These are phyloP conservation scores for Globisporangium yorkense DNA, from an alignment of 352 stramenopile genomes.

Conservation along the genomic window DNA sequence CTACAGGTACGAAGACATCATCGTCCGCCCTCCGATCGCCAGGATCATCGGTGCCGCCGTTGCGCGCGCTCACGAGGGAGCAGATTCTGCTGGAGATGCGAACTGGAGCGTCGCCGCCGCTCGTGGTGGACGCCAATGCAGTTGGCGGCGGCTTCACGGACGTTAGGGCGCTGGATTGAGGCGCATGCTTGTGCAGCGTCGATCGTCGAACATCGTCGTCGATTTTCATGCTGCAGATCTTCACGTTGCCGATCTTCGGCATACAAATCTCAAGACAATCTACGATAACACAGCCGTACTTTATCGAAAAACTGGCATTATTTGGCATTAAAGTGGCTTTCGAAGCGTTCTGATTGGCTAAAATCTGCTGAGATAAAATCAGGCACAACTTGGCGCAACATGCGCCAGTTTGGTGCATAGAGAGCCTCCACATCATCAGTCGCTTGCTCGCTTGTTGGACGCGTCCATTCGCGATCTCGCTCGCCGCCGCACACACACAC, in stretches of 20 bases:
- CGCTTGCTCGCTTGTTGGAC: background rate
- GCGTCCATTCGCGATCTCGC: slow-evolving; percentile 3
- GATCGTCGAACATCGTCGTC: no score
- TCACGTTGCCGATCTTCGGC: no score
- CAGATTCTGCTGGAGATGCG: slow-evolving; percentile 50
- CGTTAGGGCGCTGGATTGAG: slow-evolving; percentile 7
- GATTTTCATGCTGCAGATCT: no score
- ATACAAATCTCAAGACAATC: no score
- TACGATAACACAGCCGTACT: no score
- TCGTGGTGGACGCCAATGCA: background rate
- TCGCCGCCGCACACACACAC: background rate
- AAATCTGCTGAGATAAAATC: no score
- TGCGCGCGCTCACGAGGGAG: slow-evolving; percentile 39
- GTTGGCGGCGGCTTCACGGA: background rate
- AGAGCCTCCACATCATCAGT: background rate
- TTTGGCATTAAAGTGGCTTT: no score
- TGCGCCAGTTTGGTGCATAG: background rate
- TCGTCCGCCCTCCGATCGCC: background rate
- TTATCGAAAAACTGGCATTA: no score
- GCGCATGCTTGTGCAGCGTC: background rate
- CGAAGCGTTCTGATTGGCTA: no score
- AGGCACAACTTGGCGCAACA: background rate
- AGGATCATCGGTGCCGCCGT: slow-evolving; percentile 1
- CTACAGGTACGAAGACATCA: background rate
- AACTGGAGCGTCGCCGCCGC: background rate